These are phyloP conservation scores for Hyaloscypha hepaticicola DNA, from an alignment of 495 filamentous ascomycete species.

Conservation along the genomic window DNA sequence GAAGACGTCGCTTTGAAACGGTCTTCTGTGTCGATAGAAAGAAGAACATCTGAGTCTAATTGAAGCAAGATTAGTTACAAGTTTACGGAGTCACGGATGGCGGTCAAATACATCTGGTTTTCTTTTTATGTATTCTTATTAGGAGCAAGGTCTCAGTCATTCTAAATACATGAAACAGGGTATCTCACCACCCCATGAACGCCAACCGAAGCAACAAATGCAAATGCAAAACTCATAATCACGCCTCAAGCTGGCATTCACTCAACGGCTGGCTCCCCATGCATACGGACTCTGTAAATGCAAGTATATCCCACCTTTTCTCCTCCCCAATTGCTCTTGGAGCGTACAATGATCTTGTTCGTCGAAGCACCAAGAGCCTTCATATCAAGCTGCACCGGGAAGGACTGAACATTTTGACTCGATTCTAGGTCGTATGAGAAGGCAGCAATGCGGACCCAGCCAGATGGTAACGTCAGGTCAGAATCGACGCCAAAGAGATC, in stretches of 20 bases:
- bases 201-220: constrained; percentile 2
- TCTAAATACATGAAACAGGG: constrained; percentile 6
- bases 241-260: background rate
- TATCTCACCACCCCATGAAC: background rate
- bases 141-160: too few relatives aligned
- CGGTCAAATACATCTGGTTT: too few relatives aligned
- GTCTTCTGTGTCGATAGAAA: too few relatives aligned
- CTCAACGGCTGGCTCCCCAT: constrained; percentile 36
- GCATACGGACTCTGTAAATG: constrained; percentile 58
- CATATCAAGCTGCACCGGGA: constrained; percentile 46
- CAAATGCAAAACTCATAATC: background rate
- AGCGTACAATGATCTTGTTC: constrained; percentile 49
- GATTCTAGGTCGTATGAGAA: constrained; percentile 50
- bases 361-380: constrained; percentile 32
- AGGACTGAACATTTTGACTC: constrained; percentile 47
- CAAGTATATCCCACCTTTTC: constrained; percentile 51
- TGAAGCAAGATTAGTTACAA: too few relatives aligned
- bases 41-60: too few relatives aligned
- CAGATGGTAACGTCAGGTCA: constrained; percentile 19
- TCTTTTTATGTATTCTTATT: too few relatives aligned
- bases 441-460: constrained; percentile 51
- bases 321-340: constrained; percentile 52
- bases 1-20: too few relatives aligned
- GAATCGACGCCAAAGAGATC: constrained; percentile 33
- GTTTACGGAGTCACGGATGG: too few relatives aligned